Conservation (phyloP, 2,329 filamentous ascomycete genomes). For the Aspergillus viridinutans region DNA sequence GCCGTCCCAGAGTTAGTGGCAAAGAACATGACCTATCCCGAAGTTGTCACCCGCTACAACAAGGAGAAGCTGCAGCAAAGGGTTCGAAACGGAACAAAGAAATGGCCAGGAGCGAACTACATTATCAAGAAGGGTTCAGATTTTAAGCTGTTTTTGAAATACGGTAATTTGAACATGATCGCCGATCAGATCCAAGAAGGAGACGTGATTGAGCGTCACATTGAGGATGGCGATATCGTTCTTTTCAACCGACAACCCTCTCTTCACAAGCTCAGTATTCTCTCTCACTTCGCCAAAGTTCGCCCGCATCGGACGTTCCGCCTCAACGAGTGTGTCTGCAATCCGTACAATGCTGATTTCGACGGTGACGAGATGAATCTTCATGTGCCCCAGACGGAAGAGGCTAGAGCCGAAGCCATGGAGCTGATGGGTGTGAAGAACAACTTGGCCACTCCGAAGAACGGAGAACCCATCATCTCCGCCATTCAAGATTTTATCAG, state of each 20-base stretch:
- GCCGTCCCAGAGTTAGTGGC: conserved; percentile 89
- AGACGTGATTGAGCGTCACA: conserved; percentile 87
- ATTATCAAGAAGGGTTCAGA: conserved; percentile 68
- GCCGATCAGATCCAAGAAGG: conserved; percentile 73
- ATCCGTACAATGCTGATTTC: conserved; percentile 98
- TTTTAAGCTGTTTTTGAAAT: conserved; percentile 71
- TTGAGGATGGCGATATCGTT: conserved; percentile 92
- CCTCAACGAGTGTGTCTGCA: conserved; percentile 96
- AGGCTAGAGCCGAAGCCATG: conserved; percentile 90
- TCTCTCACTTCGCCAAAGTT: conserved; percentile 90
- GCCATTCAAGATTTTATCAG: conserved; percentile 99
- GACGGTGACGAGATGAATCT: conserved; percentile 99
- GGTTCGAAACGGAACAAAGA: conserved; percentile 68
- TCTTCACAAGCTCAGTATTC: conserved; percentile 96
- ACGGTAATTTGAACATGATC: conserved; percentile 65
- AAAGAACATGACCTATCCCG: conserved; percentile 92
- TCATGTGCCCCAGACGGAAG: conserved; percentile 95
- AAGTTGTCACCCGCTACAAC: conserved; percentile 80
- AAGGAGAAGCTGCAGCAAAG: conserved; percentile 73
- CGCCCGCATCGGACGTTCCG: conserved; percentile 94
- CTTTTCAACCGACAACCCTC: conserved; percentile 98
- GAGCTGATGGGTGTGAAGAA: conserved; percentile 97
- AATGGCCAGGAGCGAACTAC: conserved; percentile 85
- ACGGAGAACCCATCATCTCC: conserved; percentile 95
- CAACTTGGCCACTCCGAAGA: conserved; percentile 92